A percentile compares a stretch with the other conserved stretches of the same genome.
phyloP scores from a whole-genome alignment of 1,284 basidiomycete species.

The Irpex sp. region DNA sequence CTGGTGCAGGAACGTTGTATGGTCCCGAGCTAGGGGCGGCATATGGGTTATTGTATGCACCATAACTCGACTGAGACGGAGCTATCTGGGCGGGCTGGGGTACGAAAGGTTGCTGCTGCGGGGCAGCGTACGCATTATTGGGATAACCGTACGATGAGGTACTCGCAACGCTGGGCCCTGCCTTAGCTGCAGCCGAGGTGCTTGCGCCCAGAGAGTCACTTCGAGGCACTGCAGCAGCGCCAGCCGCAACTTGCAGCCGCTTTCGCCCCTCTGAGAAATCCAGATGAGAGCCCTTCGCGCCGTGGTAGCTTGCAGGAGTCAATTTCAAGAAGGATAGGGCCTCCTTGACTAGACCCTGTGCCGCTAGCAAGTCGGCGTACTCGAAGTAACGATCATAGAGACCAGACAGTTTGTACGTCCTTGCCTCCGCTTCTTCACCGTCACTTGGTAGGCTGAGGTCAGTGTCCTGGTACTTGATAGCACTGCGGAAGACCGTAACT shows the following conservation, averaged over 20 bases:
- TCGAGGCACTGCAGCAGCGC: conserved; percentile 28
- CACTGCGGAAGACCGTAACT: conserved; percentile 90
- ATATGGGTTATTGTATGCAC: conserved; percentile 2
- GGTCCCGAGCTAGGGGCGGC: neutral
- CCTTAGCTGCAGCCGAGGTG: conserved; percentile 20
- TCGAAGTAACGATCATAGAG: conserved; percentile 95
- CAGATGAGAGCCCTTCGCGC: conserved; percentile 42
- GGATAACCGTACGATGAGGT: conserved; percentile 20
- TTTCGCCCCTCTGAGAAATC: conserved; percentile 66
- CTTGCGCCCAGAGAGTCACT: conserved; percentile 28
- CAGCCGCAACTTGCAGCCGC: conserved; percentile 52
- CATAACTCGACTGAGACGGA: conserved; percentile 3
- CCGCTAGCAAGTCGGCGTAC: conserved; percentile 90
- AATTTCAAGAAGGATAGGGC: conserved; percentile 81
- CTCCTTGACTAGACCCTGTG: conserved; percentile 85
- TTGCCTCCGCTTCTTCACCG: conserved; percentile 43
- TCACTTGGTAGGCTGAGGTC: conserved; percentile 51
- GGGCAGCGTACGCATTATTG: conserved; percentile 21
- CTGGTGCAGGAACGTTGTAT: neutral
- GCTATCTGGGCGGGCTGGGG: conserved; percentile 14
- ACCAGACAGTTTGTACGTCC: conserved; percentile 79
- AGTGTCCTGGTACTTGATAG: conserved; percentile 83
- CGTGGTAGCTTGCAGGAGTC: conserved; percentile 80
- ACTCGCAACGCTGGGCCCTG: conserved; percentile 19
- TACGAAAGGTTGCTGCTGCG: conserved; percentile 10